Evolutionary conservation across 306 rosid genomes (phyloP).

Genomic region (Castanea mollissima): DNA sequence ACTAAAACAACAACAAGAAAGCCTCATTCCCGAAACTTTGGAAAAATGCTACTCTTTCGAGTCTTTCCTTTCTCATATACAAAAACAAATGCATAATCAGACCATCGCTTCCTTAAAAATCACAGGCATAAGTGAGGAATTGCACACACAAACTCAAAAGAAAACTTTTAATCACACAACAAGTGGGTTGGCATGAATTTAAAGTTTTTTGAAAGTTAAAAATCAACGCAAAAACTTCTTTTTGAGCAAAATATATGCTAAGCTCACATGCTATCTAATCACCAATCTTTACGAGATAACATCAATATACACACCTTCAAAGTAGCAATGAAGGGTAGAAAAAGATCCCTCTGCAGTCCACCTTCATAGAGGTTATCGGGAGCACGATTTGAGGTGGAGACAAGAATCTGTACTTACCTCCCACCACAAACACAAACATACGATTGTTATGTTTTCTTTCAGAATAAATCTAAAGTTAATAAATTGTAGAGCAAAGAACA

Average conservation of each 20-base stretch:
- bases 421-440: conserved; percentile 29
- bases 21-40: background rate
- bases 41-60: background rate
- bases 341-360: conserved; percentile 96
- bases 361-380: conserved; percentile 93
- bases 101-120: conserved; percentile 13
- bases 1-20: conserved; percentile 1
- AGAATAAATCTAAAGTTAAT: conserved; percentile 16
- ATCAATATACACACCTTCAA: conserved; percentile 58
- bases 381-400: conserved; percentile 93
- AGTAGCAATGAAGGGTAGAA: conserved; percentile 80
- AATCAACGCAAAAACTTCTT: background rate
- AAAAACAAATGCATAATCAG: conserved; percentile 7
- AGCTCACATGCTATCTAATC: conserved; percentile 17
- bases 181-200: conserved; percentile 11
- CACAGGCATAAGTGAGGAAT: background rate
- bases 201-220: background rate
- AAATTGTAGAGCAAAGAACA: conserved; percentile 5
- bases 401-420: conserved; percentile 72
- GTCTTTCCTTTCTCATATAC: conserved; percentile 15
- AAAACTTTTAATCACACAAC: conserved; percentile 6
- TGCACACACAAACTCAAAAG: conserved; percentile 6
- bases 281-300: conserved; percentile 4
- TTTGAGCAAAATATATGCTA: background rate
- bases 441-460: conserved; percentile 14